A percentile compares a stretch with the other conserved stretches of the same genome.
Evolutionary conservation across 2,329 filamentous ascomycete genomes (phyloP).

Genomic region (Neofusicoccum kwambonambiense): DNA sequence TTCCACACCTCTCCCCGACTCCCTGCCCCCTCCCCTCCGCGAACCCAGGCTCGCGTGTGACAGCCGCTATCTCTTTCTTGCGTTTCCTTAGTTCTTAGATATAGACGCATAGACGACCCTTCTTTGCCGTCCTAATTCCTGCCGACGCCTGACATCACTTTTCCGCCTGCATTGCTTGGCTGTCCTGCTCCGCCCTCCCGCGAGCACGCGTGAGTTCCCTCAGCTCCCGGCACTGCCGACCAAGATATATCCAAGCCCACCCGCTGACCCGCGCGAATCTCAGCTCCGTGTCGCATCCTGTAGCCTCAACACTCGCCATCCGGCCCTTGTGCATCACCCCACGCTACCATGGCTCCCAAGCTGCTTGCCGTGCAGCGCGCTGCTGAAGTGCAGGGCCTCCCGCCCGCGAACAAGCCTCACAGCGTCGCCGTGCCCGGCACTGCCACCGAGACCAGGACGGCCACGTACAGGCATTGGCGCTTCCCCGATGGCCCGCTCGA

Average conservation of each 20-base stretch:
- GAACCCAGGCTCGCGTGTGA: neutral
- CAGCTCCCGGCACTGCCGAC: neutral
- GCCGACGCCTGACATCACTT: slow-evolving; percentile 14
- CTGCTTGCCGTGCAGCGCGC: slow-evolving; percentile 32
- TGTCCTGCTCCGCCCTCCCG: neutral
- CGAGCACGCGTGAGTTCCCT: neutral
- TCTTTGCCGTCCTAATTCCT: neutral
- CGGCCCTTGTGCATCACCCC: neutral
- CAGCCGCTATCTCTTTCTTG: neutral
- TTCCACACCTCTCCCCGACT: neutral
- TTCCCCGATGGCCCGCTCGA: slow-evolving; percentile 70
- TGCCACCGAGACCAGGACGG: slow-evolving; percentile 67
- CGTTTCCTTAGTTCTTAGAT: slow-evolving; percentile 6
- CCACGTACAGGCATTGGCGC: slow-evolving; percentile 81
- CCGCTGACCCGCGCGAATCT: neutral
- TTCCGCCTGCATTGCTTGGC: slow-evolving; percentile 11
- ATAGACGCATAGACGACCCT: slow-evolving; percentile 6
- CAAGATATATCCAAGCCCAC: neutral
- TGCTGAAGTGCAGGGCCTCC: slow-evolving; percentile 57
- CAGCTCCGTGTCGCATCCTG: neutral
- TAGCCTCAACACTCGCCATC: neutral
- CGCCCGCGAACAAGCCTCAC: slow-evolving; percentile 74
- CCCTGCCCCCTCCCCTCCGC: neutral
- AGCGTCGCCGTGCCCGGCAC: slow-evolving; percentile 75
- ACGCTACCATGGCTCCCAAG: slow-evolving; percentile 30